Conservation (phyloP, 2,329 filamentous ascomycete genomes). For the Fusarium sp. region DNA sequence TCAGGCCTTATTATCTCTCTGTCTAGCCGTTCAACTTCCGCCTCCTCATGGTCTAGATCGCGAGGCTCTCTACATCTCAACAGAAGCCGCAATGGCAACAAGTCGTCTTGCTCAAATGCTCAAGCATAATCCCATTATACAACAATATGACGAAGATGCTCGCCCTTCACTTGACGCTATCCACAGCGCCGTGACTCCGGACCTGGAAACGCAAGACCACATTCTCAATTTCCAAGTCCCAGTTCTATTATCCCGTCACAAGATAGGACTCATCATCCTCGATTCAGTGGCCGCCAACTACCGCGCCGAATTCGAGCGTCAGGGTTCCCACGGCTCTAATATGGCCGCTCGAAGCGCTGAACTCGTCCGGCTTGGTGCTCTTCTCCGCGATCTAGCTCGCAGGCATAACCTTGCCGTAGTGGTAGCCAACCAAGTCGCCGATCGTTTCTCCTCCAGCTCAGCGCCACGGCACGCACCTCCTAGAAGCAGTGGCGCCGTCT, state of each 20-base stretch:
- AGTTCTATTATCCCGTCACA: slow-evolving; percentile 79
- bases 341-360: slow-evolving; percentile 83
- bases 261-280: slow-evolving; percentile 84
- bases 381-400: slow-evolving; percentile 80
- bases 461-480: slow-evolving; percentile 38
- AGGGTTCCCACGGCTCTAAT: slow-evolving; percentile 60
- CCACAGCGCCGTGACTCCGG: slow-evolving; percentile 83
- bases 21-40: slow-evolving; percentile 86
- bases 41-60: slow-evolving; percentile 76
- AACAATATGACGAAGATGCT: slow-evolving; percentile 42
- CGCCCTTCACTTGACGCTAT: slow-evolving; percentile 78
- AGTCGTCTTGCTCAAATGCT: slow-evolving; percentile 85
- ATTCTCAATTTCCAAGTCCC: slow-evolving; percentile 94
- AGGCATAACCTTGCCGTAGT: slow-evolving; percentile 84
- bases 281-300: slow-evolving; percentile 97
- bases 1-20: slow-evolving; percentile 86
- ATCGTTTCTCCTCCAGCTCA: slow-evolving; percentile 72
- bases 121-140: slow-evolving; percentile 70
- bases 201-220: slow-evolving; percentile 95
- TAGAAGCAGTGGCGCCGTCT: slow-evolving; percentile 45
- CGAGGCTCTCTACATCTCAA: slow-evolving; percentile 92
- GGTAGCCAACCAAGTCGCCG: slow-evolving; percentile 94
- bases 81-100: slow-evolving; percentile 87
- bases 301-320: slow-evolving; percentile 85
- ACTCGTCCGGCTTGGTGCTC: slow-evolving; percentile 79